Evolutionary conservation across 257 asterid species (phyloP).

Genomic region (Ligustrum vulgare): DNA sequence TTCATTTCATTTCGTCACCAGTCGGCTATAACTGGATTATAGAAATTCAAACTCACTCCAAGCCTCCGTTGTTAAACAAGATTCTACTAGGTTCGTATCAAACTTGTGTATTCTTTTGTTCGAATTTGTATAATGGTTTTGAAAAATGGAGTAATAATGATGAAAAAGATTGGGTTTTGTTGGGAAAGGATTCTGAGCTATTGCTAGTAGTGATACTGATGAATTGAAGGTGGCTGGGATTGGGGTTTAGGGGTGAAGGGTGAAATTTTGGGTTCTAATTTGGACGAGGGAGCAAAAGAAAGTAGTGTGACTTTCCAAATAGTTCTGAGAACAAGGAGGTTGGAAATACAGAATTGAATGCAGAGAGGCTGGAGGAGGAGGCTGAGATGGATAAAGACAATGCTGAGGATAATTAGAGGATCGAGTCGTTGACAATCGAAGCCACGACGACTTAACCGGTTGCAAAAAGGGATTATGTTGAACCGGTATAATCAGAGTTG

Average conservation of each 20-base stretch:
- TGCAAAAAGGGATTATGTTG: conserved; percentile 23
- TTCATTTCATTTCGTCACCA: too few relatives aligned
- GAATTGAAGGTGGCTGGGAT: conserved; percentile 11
- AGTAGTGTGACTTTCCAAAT: conserved; percentile 15
- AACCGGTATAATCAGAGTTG: conserved; percentile 20
- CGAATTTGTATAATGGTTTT: conserved; percentile 36
- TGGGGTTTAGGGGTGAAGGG: conserved; percentile 17
- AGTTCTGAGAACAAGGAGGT: conserved; percentile 4
- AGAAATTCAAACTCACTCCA: too few relatives aligned
- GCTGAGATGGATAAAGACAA: conserved; percentile 11
- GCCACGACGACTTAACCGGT: conserved; percentile 16
- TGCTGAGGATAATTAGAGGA: conserved; percentile 18
- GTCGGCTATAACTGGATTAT: too few relatives aligned
- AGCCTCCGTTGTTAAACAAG: too few relatives aligned
- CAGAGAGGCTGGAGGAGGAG: conserved; percentile 12
- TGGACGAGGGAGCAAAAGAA: conserved; percentile 7
- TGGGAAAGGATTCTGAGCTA: conserved; percentile 23
- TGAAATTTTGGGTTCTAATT: conserved; percentile 16
- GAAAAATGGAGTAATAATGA: conserved; percentile 32
- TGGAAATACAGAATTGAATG: conserved; percentile 5
- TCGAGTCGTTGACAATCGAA: not conserved
- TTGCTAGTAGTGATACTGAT: conserved; percentile 2
- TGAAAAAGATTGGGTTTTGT: conserved; percentile 28
- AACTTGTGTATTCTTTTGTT: too few relatives aligned
- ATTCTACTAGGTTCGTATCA: too few relatives aligned